These are phyloP conservation scores for Hibiscus trionum DNA, from an alignment of 345 rosid genomes.

Conservation along the genomic window DNA sequence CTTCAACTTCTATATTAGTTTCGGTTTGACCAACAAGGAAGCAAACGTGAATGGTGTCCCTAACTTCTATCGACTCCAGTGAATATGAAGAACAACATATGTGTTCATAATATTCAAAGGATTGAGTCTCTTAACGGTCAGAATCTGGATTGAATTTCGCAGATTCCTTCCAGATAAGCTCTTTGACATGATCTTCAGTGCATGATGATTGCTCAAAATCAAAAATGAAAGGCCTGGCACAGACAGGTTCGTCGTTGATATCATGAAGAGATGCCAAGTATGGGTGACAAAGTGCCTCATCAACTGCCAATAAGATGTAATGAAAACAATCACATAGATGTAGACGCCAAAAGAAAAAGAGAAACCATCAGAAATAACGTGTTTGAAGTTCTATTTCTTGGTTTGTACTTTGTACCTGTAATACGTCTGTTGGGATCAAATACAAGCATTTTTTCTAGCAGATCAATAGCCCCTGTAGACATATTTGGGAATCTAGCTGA, in stretches of 20 bases:
- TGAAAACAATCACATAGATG: background rate
- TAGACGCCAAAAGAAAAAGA: background rate
- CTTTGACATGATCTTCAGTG: conserved; percentile 88
- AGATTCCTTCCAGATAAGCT: conserved; percentile 88
- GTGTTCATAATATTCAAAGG: conserved; percentile 7
- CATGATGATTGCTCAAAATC: conserved; percentile 76
- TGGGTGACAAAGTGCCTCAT: conserved; percentile 77
- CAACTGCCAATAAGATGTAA: conserved; percentile 47
- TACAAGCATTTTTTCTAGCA: conserved; percentile 88
- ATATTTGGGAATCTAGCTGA: conserved; percentile 58
- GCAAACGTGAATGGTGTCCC: background rate
- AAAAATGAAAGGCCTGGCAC: conserved; percentile 60
- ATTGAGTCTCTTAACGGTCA: conserved; percentile 17
- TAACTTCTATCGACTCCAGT: conserved; percentile 11
- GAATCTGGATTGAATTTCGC: conserved; percentile 66
- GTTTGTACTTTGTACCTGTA: conserved; percentile 59
- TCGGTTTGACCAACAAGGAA: conserved; percentile 11
- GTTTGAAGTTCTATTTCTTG: conserved; percentile 5
- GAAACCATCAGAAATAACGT: background rate
- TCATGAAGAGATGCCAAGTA: conserved; percentile 75
- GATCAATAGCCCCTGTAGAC: conserved; percentile 62
- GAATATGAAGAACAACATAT: conserved; percentile 14
- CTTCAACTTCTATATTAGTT: conserved; percentile 1
- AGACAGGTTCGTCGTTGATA: conserved; percentile 72
- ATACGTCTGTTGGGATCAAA: conserved; percentile 86